These are phyloP conservation scores for Sanghuangporus weigelae DNA, from an alignment of 1,284 basidiomycete species.

Conservation along the genomic window DNA sequence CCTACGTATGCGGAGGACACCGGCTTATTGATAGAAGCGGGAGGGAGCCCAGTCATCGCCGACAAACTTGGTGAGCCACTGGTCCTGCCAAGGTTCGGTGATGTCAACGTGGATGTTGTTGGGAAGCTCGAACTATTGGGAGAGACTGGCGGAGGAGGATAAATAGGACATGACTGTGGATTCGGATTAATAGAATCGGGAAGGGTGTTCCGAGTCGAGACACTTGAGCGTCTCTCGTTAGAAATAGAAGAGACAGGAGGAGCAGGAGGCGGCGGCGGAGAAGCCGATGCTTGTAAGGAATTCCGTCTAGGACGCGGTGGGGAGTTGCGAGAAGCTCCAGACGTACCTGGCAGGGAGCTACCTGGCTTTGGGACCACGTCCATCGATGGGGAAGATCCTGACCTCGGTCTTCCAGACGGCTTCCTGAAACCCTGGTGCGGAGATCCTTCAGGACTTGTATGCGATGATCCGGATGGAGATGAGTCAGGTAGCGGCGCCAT, in stretches of 20 bases:
- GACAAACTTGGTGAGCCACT: neutral
- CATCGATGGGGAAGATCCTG: constrained; percentile 6
- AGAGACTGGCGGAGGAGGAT: neutral
- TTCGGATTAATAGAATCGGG: neutral
- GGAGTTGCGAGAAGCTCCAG: constrained; percentile 17
- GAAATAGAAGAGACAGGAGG: neutral
- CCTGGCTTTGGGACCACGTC: constrained; percentile 15
- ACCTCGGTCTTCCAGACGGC: neutral
- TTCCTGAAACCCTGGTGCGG: neutral
- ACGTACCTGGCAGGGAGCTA: constrained; percentile 15
- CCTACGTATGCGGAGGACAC: neutral
- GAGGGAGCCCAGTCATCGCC: neutral
- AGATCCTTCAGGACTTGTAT: constrained; percentile 4
- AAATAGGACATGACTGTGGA: neutral
- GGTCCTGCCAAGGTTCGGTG: neutral
- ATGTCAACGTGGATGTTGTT: neutral
- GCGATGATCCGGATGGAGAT: constrained; percentile 18
- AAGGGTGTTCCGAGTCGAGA: constrained; percentile 1
- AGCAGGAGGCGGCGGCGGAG: constrained; percentile 12
- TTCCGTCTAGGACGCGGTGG: constrained; percentile 11
- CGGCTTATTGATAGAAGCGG: neutral
- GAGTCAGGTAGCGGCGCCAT: constrained; percentile 16
- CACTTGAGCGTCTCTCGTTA: neutral
- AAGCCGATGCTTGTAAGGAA: constrained; percentile 18
- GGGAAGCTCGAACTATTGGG: neutral